A percentile compares a stretch with the other conserved stretches of the same genome.
Evolutionary conservation across 768 basidiomycete species (phyloP).

Genomic region (Lepiota brunneoincarnata): DNA sequence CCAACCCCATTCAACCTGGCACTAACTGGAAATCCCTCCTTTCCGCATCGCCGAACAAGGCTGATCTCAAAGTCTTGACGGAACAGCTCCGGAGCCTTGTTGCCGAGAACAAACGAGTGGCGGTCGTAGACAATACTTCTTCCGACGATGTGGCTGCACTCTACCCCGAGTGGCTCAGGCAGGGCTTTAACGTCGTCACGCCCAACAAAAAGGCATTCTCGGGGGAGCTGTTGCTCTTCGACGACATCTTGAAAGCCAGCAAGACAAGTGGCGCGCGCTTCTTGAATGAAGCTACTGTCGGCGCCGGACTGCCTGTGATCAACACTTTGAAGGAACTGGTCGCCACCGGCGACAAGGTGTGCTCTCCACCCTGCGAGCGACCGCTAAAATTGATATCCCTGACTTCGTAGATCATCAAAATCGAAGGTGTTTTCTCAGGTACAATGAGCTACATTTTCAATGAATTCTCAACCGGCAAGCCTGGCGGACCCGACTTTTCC

Average conservation of each 20-base stretch:
- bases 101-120: slow-evolving; percentile 45
- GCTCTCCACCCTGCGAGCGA: slow-evolving; percentile 9
- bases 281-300: slow-evolving; percentile 90
- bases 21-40: slow-evolving; percentile 37
- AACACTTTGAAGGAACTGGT: slow-evolving; percentile 91
- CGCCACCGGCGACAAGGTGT: slow-evolving; percentile 86
- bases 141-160: slow-evolving; percentile 74
- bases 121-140: slow-evolving; percentile 92
- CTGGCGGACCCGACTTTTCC: slow-evolving; percentile 77
- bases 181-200: slow-evolving; percentile 86
- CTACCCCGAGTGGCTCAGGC: slow-evolving; percentile 78
- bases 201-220: slow-evolving; percentile 99
- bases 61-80: slow-evolving; percentile 47
- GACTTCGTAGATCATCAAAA: slow-evolving; percentile 64
- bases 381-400: not conserved
- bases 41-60: slow-evolving; percentile 38
- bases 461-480: slow-evolving; percentile 74
- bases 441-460: slow-evolving; percentile 99
- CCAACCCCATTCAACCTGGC: slow-evolving; percentile 38
- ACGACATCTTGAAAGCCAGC: slow-evolving; percentile 61
- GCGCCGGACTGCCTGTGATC: slow-evolving; percentile 92
- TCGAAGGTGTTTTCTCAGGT: slow-evolving; percentile 97
- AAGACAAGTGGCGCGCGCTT: slow-evolving; percentile 61
- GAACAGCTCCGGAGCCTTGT: slow-evolving; percentile 47
- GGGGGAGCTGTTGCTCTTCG: slow-evolving; percentile 63